Base-by-base conservation (phyloP, 371 early-diverging fungal genomes). In the Dipsacomyces acuminosporus region DNA sequence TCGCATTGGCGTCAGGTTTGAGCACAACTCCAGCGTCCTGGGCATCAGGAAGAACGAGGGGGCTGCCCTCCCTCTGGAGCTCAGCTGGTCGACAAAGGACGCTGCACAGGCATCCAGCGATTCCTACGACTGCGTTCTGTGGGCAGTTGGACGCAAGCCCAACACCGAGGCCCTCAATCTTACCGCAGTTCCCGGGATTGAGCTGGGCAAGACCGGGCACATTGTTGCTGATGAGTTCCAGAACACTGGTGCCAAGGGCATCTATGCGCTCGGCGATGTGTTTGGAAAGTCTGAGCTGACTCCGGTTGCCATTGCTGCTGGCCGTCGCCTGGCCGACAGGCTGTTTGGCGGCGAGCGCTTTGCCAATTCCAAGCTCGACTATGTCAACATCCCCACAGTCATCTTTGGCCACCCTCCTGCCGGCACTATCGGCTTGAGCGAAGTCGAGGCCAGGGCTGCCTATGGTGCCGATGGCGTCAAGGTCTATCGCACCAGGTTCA, bases 301-400 rank as follows among this genome's bases (percentile, higher is more conserved):
- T 17, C 98, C 98, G 62, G 90, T 90, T 44, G 90, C 97, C 44
- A 95, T 96, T 62, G 94, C 96, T 43, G 96, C 96, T 1, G 98
- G 96, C 13, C 87, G 99, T 53, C 76, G 78, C 38, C 82, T 99
- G 6, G 84, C 92, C 7, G 95, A 98, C 73, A 85, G 95, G 18
- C 78, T 96, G 47, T 98, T 93, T 78, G 93, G 93, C 45, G 85
- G 86, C 49, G 79, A 78, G 43, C 64, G 77, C 50, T 81, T 80
- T 70, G 73, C 78, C 13, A 61, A 78, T 30, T 44, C 84, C 19
- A 91, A 91, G 76, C 81, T 96, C 42, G 92, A 93, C 70, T 97
- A 97, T 75, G 78, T 66, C 61, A 89, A 90, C 76, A 91, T 99
- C 46, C 96, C 97, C 14, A 92, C 94, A 1, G 96, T 96, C 48